Conservation (phyloP, 2,329 filamentous ascomycete species). For the Achaetomium macrosporum region DNA sequence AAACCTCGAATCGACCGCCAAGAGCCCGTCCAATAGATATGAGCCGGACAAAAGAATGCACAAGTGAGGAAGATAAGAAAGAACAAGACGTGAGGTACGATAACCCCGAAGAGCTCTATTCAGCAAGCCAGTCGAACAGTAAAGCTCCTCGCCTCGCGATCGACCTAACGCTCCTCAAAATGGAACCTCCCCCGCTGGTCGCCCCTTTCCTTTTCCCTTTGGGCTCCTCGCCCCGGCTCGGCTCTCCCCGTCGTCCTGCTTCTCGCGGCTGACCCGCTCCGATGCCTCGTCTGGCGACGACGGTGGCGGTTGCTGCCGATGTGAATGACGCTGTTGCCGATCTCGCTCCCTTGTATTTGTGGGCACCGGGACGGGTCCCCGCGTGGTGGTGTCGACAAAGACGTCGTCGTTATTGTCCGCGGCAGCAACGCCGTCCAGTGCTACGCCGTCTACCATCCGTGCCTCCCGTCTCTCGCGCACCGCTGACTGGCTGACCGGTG, state of each 20-base stretch:
- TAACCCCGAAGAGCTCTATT: too few species aligned
- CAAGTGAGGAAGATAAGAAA: too few species aligned
- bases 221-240: conserved; percentile 31
- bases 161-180: conserved; percentile 46
- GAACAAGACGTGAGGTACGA: too few species aligned
- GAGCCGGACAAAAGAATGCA: too few species aligned
- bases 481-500: conserved; percentile 40
- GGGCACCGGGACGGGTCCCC: conserved; percentile 48
- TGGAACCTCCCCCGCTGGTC: conserved; percentile 53
- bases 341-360: conserved; percentile 9
- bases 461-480: conserved; percentile 53
- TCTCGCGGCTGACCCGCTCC: conserved; percentile 58
- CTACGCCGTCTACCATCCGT: conserved; percentile 61
- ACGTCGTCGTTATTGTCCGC: conserved; percentile 39
- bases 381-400: conserved; percentile 60
- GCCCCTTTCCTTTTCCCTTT: conserved; percentile 40
- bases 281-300: conserved; percentile 46
- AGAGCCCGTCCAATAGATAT: too few species aligned
- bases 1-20: too few species aligned
- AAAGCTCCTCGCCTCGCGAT: too few species aligned
- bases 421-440: conserved; percentile 40
- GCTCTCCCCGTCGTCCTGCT: conserved; percentile 47
- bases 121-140: too few species aligned
- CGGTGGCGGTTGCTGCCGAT: conserved; percentile 27
- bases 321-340: conserved; percentile 14